Percentiles rank a stretch among this genome's conserved stretches.
phyloP scores from a whole-genome alignment of 306 rosid genomes.

The Fragaria ananassa region DNA sequence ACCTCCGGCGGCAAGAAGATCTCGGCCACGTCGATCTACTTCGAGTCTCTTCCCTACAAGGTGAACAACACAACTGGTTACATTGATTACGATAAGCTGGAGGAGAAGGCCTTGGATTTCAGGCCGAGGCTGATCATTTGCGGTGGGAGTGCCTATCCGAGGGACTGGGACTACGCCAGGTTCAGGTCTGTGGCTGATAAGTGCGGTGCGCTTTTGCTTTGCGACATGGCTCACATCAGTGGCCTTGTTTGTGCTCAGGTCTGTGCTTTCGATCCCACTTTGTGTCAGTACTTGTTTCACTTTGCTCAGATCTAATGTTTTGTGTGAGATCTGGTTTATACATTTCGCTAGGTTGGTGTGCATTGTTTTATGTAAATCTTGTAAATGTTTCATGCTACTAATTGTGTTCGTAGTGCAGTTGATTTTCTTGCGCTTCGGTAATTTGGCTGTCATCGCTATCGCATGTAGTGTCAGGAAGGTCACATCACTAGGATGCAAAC shows the following conservation, averaged over 20 bases:
- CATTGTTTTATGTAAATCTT: background rate
- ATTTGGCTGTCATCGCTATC: background rate
- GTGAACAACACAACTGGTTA: slow-evolving; percentile 56
- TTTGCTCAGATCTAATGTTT: background rate
- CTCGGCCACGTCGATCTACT: slow-evolving; percentile 90
- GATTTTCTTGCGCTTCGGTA: background rate
- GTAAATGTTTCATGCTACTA: background rate
- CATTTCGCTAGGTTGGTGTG: background rate
- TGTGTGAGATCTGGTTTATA: slow-evolving; percentile 16
- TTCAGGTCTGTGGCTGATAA: slow-evolving; percentile 67
- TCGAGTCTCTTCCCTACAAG: slow-evolving; percentile 91
- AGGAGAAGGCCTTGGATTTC: slow-evolving; percentile 95
- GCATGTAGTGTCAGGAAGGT: background rate
- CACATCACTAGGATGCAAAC: background rate
- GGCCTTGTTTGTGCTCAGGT: slow-evolving; percentile 98
- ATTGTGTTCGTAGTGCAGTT: background rate
- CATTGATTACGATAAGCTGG: slow-evolving; percentile 74
- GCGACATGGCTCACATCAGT: slow-evolving; percentile 95
- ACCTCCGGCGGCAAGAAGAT: slow-evolving; percentile 95
- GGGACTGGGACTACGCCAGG: slow-evolving; percentile 83
- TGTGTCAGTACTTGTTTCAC: too few relatives aligned
- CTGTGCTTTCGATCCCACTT: background rate
- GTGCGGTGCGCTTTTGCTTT: slow-evolving; percentile 80
- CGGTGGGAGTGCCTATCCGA: slow-evolving; percentile 91
- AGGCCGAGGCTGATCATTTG: slow-evolving; percentile 78